Evolutionary conservation across 1,139 yeast species (phyloP), one percentile per base, ranked within the genome.

Genomic region (Taphrina wiesneri): DNA sequence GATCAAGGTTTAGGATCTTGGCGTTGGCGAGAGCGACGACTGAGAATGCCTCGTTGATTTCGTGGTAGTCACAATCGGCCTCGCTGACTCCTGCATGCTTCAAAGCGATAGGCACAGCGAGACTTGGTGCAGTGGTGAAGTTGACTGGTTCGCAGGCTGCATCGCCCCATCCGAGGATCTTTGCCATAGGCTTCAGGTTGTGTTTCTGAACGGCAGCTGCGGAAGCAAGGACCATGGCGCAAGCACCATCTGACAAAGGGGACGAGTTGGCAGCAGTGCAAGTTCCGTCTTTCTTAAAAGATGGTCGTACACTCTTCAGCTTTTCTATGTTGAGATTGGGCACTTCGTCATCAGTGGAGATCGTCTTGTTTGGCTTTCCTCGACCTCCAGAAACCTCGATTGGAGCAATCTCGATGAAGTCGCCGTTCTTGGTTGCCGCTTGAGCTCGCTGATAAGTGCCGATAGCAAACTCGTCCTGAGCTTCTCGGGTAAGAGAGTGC

Each of bases 221-320:
- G 67, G 96, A 88, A 65, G 90, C 95, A 73, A 93, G 83, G 61
- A 93, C 81, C 54, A 93, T 84, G 56, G 98, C 98, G 69, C 98
- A 97, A 77, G 90, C 98, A 78, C 99, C 99, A 77, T 93, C 99
- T 77, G 91, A 93, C 75, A 93, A 82, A 74, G 95, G 90, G 49
- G 97, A 90, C 53, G 98, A 96, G 78, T 93, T 93, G 73, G 97
- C 96, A 45, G 96, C 98, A 63, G 99, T 93, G 70, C 92, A 93
- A 52, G 97, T 89, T 76, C 96, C 97, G 69, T 83, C 79, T 74
- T 86, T 97, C 79, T 89, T 87, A 86, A 93, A 93, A 36, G 89
- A 98, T 67, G 98, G 85, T 81, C 97, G 87, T 47, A 97, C 97
- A 69, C 86, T 69, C 76, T 82, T 85, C 72, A 93, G 81, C 76